These are phyloP conservation scores for Gossypium aridum DNA, from an alignment of 441 rosid species.

Conservation along the genomic window DNA sequence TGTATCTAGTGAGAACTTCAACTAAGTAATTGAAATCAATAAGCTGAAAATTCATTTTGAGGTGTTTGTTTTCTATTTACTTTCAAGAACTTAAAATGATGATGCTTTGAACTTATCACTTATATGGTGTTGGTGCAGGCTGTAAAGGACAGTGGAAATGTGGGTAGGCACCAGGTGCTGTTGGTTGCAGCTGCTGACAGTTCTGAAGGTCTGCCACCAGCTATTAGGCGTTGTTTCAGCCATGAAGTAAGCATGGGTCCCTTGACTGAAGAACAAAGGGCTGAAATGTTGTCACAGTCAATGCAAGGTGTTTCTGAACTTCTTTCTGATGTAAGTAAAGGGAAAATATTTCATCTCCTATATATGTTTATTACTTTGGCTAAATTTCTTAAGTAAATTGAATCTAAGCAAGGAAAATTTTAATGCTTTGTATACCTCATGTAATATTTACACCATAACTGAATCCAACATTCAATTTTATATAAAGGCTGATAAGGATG, in stretches of 20 bases:
- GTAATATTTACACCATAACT: not conserved
- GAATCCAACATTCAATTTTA: not conserved
- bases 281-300: constrained; percentile 61
- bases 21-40: not conserved
- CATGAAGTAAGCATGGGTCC: constrained; percentile 87
- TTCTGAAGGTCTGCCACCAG: constrained; percentile 81
- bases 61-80: not conserved
- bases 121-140: constrained; percentile 29
- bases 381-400: constrained; percentile 5
- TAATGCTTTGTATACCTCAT: not conserved
- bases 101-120: constrained; percentile 2
- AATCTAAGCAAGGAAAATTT: not conserved
- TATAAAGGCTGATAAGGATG: not conserved
- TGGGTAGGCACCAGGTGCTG: constrained; percentile 48
- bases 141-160: constrained; percentile 29
- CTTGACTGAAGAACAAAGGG: constrained; percentile 81
- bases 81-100: not conserved
- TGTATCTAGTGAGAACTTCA: constrained; percentile 6
- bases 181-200: constrained; percentile 82
- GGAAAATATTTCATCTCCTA: not conserved
- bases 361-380: not conserved
- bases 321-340: constrained; percentile 53
- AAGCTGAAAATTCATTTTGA: not conserved
- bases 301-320: constrained; percentile 64
- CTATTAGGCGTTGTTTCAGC: constrained; percentile 93